Base-by-base conservation (phyloP, 139 green algal genomes). In the Nannochloris sp. region DNA sequence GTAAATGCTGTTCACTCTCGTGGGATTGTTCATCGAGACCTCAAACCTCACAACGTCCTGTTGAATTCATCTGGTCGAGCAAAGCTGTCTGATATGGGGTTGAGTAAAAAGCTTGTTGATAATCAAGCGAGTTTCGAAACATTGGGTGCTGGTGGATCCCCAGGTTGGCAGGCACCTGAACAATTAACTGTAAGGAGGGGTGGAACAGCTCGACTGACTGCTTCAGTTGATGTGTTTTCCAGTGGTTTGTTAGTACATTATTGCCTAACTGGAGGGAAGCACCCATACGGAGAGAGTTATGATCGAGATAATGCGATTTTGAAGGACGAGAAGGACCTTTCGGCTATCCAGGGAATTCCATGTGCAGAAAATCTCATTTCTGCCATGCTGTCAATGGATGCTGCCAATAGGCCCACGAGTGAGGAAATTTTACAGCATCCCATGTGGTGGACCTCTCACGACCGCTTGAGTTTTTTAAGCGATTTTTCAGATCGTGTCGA, bases 21-120 rank as follows among this genome's bases (percentile, higher is more conserved):
- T 8, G 83, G 86, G 60, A 94, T 97, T 53, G 90, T 97, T 58
- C 86, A 91, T 65, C 69, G 87, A 3, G 86, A 90, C 76, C 63
- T 97, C 11, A 97, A 96, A 75, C 90, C 90, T 1, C 84, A 92
- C 50, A 97, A 97, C 60, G 83, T 98, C 60, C 82, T 99, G 64
- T 74, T 99, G 31, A 95, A 86, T 0, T 78, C 79, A 10, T 31
- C 37, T 0, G 51, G 74, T 5, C 70, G 62, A 7, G 92, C 84
- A 55, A 99, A 99, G 81, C 72, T 99, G 23, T 90, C 78, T 1
- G 93, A 99, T 79, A 99, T 99, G 93, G 93, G 93, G 3, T 83
- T 98, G 23, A 83, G 78, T 80, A 93, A 92, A 71, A 84, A 84
- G 49, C 77, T 98, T 34, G 71, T 86, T 21, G 70, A 77, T 6